These are phyloP conservation scores for Termitomyces sp. DNA, from an alignment of 768 basidiomycete genomes.

Conservation along the genomic window DNA sequence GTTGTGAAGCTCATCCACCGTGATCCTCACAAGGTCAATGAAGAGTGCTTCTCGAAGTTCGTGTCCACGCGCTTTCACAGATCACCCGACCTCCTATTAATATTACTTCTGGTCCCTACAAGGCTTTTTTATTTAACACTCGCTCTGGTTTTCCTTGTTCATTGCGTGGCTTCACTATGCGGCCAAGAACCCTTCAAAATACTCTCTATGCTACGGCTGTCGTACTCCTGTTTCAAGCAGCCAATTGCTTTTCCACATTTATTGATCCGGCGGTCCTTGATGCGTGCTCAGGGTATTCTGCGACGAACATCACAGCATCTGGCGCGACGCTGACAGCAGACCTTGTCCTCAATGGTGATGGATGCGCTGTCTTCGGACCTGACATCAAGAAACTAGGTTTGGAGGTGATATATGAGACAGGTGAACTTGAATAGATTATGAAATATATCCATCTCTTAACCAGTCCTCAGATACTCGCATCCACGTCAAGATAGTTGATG, in stretches of 20 bases:
- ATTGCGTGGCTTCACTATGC: constrained; percentile 4
- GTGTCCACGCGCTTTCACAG: not conserved
- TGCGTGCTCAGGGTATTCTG: constrained; percentile 59
- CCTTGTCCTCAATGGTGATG: constrained; percentile 45
- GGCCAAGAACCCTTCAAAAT: not conserved
- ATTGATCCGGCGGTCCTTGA: constrained; percentile 40
- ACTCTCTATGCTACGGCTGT: constrained; percentile 1
- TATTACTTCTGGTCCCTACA: too few relatives aligned
- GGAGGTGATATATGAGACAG: constrained; percentile 56
- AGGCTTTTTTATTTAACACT: too few relatives aligned
- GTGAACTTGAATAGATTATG: constrained; percentile 27
- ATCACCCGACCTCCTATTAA: not conserved
- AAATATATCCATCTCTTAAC: not conserved
- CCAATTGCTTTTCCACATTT: constrained; percentile 6
- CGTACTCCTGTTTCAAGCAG: constrained; percentile 2
- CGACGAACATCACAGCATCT: constrained; percentile 36
- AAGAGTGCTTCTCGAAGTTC: not conserved
- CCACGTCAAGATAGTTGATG: constrained; percentile 61
- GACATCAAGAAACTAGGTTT: constrained; percentile 48
- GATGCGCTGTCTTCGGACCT: constrained; percentile 58
- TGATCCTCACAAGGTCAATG: too few relatives aligned
- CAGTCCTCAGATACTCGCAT: constrained; percentile 44
- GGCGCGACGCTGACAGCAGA: constrained; percentile 45
- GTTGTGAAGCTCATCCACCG: too few relatives aligned
- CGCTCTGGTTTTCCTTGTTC: too few relatives aligned